Conservation (phyloP, 2,329 filamentous ascomycete species). For the Scleromitrula shiraiana region DNA sequence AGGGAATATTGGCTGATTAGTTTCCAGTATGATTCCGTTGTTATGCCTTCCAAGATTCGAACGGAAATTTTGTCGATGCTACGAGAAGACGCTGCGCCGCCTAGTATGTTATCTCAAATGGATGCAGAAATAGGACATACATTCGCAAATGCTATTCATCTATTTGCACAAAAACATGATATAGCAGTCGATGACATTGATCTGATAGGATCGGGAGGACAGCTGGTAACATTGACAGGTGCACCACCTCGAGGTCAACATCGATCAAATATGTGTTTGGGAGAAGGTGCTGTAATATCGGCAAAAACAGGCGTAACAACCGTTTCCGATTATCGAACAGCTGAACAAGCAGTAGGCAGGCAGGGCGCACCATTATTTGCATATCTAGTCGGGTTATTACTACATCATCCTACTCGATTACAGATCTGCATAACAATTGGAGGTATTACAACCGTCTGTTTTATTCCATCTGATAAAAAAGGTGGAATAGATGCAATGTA, state of each 20-base stretch:
- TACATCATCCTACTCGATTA: conserved; percentile 27
- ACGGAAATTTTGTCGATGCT: conserved; percentile 28
- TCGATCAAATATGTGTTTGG: conserved; percentile 28
- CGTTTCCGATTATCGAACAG: conserved; percentile 29
- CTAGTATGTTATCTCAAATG: conserved; percentile 30
- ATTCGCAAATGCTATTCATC: conserved; percentile 28
- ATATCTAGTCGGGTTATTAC: conserved; percentile 26
- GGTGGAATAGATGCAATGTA: conserved; percentile 30
- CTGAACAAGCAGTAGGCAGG: conserved; percentile 30
- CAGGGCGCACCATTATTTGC: conserved; percentile 28
- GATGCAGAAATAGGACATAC: conserved; percentile 29
- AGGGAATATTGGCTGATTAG: neutral
- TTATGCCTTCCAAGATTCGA: conserved; percentile 29
- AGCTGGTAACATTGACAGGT: conserved; percentile 26
- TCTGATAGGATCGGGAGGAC: conserved; percentile 27
- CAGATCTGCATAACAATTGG: conserved; percentile 29
- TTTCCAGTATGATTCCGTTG: conserved; percentile 28
- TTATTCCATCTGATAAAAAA: conserved; percentile 27
- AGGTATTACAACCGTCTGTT: conserved; percentile 27
- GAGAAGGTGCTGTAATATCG: conserved; percentile 29
- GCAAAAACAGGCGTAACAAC: conserved; percentile 30
- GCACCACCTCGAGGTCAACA: conserved; percentile 26
- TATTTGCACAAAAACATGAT: conserved; percentile 26
- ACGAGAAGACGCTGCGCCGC: conserved; percentile 28
- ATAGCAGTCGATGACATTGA: conserved; percentile 29